These are phyloP conservation scores for Microstroma glucosiphilum DNA, from an alignment of 1,284 basidiomycete genomes.

Conservation along the genomic window DNA sequence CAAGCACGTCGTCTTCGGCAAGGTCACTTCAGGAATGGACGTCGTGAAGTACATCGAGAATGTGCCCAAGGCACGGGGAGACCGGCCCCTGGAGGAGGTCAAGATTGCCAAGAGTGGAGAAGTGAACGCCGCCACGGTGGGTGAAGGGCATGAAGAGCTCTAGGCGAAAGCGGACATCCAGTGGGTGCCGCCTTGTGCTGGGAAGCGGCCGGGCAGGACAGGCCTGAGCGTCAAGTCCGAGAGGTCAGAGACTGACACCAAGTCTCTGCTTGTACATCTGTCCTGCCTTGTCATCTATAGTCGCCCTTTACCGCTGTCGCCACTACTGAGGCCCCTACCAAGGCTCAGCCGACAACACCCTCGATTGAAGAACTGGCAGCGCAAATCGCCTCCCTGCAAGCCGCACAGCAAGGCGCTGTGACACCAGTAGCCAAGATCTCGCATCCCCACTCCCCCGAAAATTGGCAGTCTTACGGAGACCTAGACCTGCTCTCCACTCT, in stretches of 20 bases:
- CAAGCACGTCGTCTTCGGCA: constrained; percentile 39
- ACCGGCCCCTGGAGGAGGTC: constrained; percentile 36
- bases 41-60: constrained; percentile 29
- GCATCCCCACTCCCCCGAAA: background rate
- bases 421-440: background rate
- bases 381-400: background rate
- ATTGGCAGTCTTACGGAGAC: constrained; percentile 6
- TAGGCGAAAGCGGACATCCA: background rate
- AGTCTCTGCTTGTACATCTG: background rate
- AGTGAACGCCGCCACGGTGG: constrained; percentile 4
- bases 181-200: background rate
- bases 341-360: background rate
- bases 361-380: background rate
- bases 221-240: background rate
- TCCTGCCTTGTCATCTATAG: background rate
- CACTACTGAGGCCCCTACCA: background rate
- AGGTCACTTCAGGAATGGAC: constrained; percentile 25
- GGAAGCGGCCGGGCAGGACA: background rate
- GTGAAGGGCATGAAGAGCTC: constrained; percentile 6
- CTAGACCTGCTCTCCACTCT: background rate
- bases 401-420: background rate
- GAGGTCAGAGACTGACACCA: background rate
- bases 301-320: background rate
- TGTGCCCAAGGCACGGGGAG: constrained; percentile 35
- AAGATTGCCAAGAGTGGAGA: constrained; percentile 39